Evolutionary conservation across 352 stramenopile species (phyloP), one percentile per base, ranked within the genome.

Genomic region (Pseudoperonospora humuli): DNA sequence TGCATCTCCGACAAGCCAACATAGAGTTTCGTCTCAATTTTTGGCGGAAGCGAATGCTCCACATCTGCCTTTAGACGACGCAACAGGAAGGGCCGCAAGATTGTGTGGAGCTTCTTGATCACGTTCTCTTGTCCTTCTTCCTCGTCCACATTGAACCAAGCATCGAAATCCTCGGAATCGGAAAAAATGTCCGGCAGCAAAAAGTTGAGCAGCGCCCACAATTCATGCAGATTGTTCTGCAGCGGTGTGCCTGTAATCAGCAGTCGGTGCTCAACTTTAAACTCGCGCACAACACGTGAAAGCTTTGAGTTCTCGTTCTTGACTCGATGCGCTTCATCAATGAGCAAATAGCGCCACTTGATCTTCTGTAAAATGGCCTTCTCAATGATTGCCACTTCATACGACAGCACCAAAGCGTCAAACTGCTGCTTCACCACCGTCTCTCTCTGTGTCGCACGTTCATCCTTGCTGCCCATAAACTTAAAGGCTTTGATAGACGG

Each of bases 191-290:
- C 70, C 0, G 75, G 84, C 39, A 98, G 79, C 28, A 99, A 74
- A 65, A 99, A 99, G 73, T 99, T 99, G n/a, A 99, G 74, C 50
- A 99, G 64, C 14, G 97, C 96, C 97, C 97, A 99, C 3, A 99
- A 75, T 71, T 99, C 96, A 58, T 98, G 96, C 36, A 99, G 74
- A 60, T 99, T 99, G 73, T 99, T 99, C 70, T 99, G 96, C 31
- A 99, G 64, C 26, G 97, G 97, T 19, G 97, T 99, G 45, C 97
- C 97, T 0, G 96, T 99, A 59, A 97, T 96, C 18, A 97, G 62
- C 50, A 96, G 68, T 9, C 86, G 96, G 56, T 98, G 96, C 49
- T 95, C 96, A 17, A 98, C 75, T 26, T 97, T 94, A 52, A 91
- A 94, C 51, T 91, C 76, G 2, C 80, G 71, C 46, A 95, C 75